phyloP scores from a whole-genome alignment of 495 filamentous ascomycete genomes.

The Podospora sp. region DNA sequence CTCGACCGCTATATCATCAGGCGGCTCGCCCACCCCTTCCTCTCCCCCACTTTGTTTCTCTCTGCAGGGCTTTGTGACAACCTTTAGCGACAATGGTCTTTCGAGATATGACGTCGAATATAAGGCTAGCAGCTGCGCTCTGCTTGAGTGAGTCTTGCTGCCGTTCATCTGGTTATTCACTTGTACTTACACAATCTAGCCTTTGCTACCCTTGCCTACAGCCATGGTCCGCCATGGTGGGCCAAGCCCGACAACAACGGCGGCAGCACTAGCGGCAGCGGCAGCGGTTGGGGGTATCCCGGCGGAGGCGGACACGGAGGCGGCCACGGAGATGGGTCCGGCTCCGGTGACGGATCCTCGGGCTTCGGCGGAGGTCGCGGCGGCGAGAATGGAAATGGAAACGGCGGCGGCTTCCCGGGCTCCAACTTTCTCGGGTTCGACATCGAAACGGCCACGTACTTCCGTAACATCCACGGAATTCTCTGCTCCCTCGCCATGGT shows the following conservation, averaged over 20 bases:
- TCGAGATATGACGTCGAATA: neutral
- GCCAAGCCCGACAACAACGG: neutral
- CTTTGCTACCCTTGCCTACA: neutral
- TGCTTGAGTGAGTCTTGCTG: neutral
- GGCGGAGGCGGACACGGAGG: conserved; percentile 2
- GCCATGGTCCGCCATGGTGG: neutral
- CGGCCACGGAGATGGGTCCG: neutral
- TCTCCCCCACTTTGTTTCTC: neutral
- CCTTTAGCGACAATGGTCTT: neutral
- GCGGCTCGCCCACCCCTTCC: neutral
- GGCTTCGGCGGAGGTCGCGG: neutral
- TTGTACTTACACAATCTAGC: neutral
- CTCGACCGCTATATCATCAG: conserved; percentile 1
- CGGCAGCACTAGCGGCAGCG: neutral
- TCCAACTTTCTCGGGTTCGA: conserved; percentile 27
- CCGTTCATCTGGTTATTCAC: neutral
- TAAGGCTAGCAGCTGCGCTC: neutral
- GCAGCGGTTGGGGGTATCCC: neutral
- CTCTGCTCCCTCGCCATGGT: conserved; percentile 49
- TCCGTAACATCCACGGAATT: conserved; percentile 45
- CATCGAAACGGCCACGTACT: conserved; percentile 21
- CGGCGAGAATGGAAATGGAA: conserved; percentile 8
- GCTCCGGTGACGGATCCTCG: conserved; percentile 1
- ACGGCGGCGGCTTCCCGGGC: conserved; percentile 10
- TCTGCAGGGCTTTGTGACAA: neutral